Conservation (phyloP, 2,329 filamentous ascomycete species). For the Hirsutella rhossiliensis region DNA sequence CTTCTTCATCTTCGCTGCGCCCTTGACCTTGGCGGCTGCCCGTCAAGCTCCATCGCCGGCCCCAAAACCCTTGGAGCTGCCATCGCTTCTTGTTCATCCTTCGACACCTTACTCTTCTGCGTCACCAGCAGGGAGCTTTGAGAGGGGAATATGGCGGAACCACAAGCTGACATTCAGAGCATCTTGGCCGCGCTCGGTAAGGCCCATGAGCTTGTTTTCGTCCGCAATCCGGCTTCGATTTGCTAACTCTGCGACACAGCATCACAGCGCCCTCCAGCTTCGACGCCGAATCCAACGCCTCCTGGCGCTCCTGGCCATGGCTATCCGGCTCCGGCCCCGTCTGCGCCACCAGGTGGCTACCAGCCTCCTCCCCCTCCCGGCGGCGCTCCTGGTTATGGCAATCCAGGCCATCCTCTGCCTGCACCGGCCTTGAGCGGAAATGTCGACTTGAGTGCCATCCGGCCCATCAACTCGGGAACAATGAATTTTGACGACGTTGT, state of each 20-base stretch:
- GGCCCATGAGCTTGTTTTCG: conserved; percentile 7
- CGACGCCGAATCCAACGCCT: conserved; percentile 30
- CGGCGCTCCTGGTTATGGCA: conserved; percentile 22
- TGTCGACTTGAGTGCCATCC: conserved; percentile 68
- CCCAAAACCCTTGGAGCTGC: too few species aligned
- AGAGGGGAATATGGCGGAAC: conserved; percentile 18
- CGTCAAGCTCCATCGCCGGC: too few species aligned
- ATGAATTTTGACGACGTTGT: conserved; percentile 77
- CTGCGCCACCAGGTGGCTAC: conserved; percentile 19
- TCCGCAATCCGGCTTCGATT: neutral
- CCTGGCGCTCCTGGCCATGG: conserved; percentile 24
- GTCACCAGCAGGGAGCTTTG: neutral
- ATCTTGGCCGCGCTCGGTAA: conserved; percentile 37
- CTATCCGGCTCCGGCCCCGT: conserved; percentile 24
- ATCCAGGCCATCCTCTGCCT: conserved; percentile 38
- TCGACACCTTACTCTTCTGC: neutral
- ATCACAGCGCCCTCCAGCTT: conserved; percentile 29
- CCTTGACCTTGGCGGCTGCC: too few species aligned
- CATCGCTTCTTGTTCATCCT: too few species aligned
- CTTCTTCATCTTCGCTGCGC: too few species aligned
- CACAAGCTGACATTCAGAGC: conserved; percentile 29
- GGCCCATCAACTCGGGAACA: conserved; percentile 67
- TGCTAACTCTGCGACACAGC: conserved; percentile 14
- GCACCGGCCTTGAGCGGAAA: conserved; percentile 63
- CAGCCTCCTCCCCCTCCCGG: conserved; percentile 21